phyloP scores from a whole-genome alignment of 1,284 basidiomycete species.

The Gastroboletus turbinatus region DNA sequence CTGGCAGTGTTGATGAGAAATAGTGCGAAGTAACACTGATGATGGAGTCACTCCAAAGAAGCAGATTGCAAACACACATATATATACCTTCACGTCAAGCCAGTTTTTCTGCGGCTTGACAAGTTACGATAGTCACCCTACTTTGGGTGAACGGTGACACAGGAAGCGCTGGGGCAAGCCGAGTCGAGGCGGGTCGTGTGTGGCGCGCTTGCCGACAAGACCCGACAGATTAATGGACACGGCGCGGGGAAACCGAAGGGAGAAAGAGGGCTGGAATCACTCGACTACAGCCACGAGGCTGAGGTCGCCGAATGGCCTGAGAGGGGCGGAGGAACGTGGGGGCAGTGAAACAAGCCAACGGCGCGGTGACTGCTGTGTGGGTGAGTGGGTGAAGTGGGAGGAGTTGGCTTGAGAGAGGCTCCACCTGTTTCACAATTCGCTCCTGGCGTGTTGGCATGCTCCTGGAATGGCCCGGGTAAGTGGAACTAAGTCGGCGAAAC shows the following conservation, averaged over 20 bases:
- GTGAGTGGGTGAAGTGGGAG: slow-evolving; percentile 5
- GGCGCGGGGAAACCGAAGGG: slow-evolving; percentile 4
- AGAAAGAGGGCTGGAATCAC: neutral
- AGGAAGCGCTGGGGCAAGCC: neutral
- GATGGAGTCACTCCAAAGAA: slow-evolving; percentile 2
- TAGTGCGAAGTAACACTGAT: neutral
- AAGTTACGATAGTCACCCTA: neutral
- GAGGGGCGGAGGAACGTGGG: slow-evolving; percentile 12
- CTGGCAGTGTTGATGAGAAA: neutral
- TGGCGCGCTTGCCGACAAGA: slow-evolving; percentile 7
- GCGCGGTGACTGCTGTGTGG: neutral
- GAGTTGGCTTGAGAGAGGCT: neutral
- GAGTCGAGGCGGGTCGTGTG: neutral
- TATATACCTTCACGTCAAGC: slow-evolving; percentile 20
- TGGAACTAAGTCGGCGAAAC: slow-evolving; percentile 15
- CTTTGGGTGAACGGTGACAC: neutral
- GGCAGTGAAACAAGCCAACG: neutral
- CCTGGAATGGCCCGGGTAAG: slow-evolving; percentile 2
- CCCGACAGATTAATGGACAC: slow-evolving; percentile 6
- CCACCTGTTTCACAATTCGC: slow-evolving; percentile 2
- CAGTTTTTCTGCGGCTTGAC: neutral
- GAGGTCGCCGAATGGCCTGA: slow-evolving; percentile 1
- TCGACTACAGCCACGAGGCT: slow-evolving; percentile 13
- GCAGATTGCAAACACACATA: slow-evolving; percentile 3
- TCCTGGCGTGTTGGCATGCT: slow-evolving; percentile 12